Percentiles rank a stretch among this genome's conserved stretches.
These are phyloP conservation scores for Boletus vinaceobasis DNA, from an alignment of 768 basidiomycete genomes.

Conservation along the genomic window DNA sequence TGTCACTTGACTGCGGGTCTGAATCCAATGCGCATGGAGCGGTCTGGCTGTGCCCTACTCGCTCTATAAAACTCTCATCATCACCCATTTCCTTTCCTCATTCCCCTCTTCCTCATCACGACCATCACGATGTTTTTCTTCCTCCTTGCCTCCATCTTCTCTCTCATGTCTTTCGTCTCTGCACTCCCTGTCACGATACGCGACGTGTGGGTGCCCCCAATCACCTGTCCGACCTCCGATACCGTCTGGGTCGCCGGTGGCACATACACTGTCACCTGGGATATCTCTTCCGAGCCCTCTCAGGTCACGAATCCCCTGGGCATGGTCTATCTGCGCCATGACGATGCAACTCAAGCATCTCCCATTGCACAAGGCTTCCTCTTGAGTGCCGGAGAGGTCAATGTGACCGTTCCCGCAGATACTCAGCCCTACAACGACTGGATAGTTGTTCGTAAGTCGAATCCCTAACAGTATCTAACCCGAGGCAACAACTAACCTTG, in stretches of 20 bases:
- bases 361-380: conserved; percentile 40
- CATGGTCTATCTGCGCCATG: conserved; percentile 40
- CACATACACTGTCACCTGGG: conserved; percentile 45
- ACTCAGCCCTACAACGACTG: conserved; percentile 39
- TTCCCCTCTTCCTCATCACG: conserved; percentile 7
- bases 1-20: background rate
- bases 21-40: background rate
- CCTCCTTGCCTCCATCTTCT: conserved; percentile 9
- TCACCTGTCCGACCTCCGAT: conserved; percentile 35
- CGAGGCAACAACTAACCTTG: background rate
- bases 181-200: conserved; percentile 35
- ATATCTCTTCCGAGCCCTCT: conserved; percentile 38
- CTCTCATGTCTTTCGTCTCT: conserved; percentile 26
- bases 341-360: conserved; percentile 23
- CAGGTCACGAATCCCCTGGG: conserved; percentile 50
- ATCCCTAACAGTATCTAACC: background rate
- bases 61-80: conserved; percentile 12
- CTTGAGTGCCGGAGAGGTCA: conserved; percentile 33
- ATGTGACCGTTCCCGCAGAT: conserved; percentile 39
- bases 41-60: background rate
- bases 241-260: conserved; percentile 42
- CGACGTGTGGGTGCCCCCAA: conserved; percentile 48
- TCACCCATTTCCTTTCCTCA: background rate
- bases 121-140: conserved; percentile 20
- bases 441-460: conserved; percentile 42